phyloP scores from a whole-genome alignment of 768 basidiomycete species.

The Strobilomyces dryophilus region DNA sequence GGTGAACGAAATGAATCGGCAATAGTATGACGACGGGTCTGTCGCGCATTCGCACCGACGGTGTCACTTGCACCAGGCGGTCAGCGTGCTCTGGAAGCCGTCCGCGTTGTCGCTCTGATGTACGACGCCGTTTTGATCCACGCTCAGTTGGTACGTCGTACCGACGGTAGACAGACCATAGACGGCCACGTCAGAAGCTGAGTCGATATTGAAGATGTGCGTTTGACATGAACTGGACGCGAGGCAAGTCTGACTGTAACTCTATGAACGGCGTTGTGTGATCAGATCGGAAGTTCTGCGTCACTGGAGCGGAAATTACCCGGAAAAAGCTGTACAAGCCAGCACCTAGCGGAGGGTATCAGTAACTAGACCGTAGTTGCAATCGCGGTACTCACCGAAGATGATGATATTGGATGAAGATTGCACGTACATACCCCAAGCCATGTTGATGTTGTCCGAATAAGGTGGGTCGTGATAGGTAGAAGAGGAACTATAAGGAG shows the following conservation, averaged over 20 bases:
- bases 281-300: neutral
- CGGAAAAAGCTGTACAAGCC: conserved; percentile 49
- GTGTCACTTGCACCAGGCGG: neutral
- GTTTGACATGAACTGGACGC: conserved; percentile 34
- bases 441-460: neutral
- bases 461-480: conserved; percentile 38
- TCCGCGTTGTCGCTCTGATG: neutral
- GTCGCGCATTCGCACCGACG: neutral
- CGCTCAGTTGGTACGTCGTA: conserved; percentile 26
- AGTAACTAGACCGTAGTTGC: conserved; percentile 27
- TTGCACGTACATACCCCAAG: conserved; percentile 20
- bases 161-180: conserved; percentile 46
- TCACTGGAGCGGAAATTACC: conserved; percentile 12
- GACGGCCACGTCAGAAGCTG: conserved; percentile 34
- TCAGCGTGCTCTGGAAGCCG: conserved; percentile 5
- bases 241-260: conserved; percentile 37
- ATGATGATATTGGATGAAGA: conserved; percentile 39
- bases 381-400: conserved; percentile 31
- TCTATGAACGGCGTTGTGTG: conserved; percentile 19
- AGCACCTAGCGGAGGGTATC: conserved; percentile 31
- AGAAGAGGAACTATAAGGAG: conserved; percentile 36
- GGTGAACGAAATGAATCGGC: neutral
- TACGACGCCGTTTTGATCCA: conserved; percentile 1
- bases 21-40: neutral
- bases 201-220: conserved; percentile 41